phyloP scores from a whole-genome alignment of 176 grass and related monocot genomes.

The Puya raimondii region DNA sequence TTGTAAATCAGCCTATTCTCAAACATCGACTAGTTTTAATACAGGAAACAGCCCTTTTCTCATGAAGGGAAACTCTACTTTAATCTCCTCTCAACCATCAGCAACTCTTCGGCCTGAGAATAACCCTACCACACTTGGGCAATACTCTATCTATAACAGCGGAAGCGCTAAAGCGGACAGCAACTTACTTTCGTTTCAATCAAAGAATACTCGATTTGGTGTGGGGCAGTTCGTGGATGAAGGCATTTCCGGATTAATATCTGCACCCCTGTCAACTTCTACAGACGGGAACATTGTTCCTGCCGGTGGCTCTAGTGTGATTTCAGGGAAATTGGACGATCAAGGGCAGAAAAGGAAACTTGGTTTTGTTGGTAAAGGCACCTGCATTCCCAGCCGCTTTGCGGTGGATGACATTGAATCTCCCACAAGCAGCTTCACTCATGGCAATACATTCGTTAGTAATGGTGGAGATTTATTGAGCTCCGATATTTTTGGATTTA shows the following conservation, averaged over 20 bases:
- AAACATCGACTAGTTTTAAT: constrained; percentile 32
- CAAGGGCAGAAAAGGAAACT: constrained; percentile 56
- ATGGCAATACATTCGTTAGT: constrained; percentile 7
- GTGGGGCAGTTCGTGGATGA: constrained; percentile 47
- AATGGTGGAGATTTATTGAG: constrained; percentile 24
- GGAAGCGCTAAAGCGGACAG: constrained; percentile 33
- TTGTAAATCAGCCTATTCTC: constrained; percentile 3
- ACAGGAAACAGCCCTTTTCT: constrained; percentile 28
- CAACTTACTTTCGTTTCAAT: constrained; percentile 37
- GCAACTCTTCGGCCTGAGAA: constrained; percentile 39
- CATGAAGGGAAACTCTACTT: constrained; percentile 33
- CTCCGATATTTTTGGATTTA: constrained; percentile 17
- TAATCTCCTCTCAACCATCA: constrained; percentile 30
- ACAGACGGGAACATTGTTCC: constrained; percentile 17
- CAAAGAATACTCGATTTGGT: constrained; percentile 56
- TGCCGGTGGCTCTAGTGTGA: constrained; percentile 12
- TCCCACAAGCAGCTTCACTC: constrained; percentile 16
- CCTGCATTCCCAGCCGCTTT: constrained; percentile 9
- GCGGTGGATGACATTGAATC: constrained; percentile 23
- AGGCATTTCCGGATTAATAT: constrained; percentile 5
- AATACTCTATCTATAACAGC: constrained; percentile 42
- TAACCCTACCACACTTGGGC: constrained; percentile 22
- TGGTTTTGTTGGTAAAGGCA: constrained; percentile 60
- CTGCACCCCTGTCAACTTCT: neutral
- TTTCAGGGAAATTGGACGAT: constrained; percentile 7